Evolutionary conservation across 345 rosid genomes (phyloP), one percentile per base, ranked within the genome.

Genomic region (Ceriops zippeliana): DNA sequence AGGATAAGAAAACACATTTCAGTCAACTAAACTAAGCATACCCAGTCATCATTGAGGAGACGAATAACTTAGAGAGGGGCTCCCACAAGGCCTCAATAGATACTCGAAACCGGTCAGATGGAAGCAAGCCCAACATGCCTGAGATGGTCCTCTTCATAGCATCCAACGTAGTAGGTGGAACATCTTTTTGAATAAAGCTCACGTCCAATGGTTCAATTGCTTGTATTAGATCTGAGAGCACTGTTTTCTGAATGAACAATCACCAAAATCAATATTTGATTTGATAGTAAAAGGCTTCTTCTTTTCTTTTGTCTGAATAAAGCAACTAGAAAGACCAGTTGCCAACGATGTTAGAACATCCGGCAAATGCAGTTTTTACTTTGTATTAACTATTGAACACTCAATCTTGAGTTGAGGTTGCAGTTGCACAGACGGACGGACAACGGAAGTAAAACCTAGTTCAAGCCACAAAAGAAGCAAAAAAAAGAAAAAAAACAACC

Each of bases 21-120:
- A 35, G 61, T 22, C 5, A 15, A 16, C 8, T 37, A 52, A 54
- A 51, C 70, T 64, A 56, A 83, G 47, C 84, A 72, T 90, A 93
- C 98, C 98, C 98, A 24, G 98, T 93, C 97, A 89, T 93, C 90
- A 93, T 89, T 34, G 98, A 93, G 31, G 98, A 93, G 31, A 91
- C 79, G 80, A 93, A 75, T 58, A 93, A 78, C 85, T 88, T 93
- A 17, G 93, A 93, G 66, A 93, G 88, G 54, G 96, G 92, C 68
- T 88, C 98, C 98, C 97, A 91, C 65, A 91, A 77, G 49, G 98
- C 90, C 70, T 93, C 96, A 22, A 91, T 93, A 67, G 74, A 83
- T 65, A 93, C 93, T 77, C 86, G 95, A 87, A 93, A 93, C 75
- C 91, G 85, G 72, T 89, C 90, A 19, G 98, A 91, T 2, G 98